Evolutionary conservation across 192 early-diverging fungal species (phyloP).

Genomic region (Gryganskiella cystojenkinii): DNA sequence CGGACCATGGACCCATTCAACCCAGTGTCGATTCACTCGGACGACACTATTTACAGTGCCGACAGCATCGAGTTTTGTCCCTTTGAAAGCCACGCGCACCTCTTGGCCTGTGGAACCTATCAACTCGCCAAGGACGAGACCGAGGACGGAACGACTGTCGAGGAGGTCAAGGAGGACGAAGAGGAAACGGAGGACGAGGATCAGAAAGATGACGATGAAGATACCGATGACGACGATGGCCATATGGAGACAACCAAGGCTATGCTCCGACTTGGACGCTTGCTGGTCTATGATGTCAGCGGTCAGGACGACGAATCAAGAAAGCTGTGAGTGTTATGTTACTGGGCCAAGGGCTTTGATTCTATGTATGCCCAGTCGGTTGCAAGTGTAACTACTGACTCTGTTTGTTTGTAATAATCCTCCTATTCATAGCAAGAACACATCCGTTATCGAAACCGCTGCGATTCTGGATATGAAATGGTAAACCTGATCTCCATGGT

Average conservation of each 20-base stretch:
- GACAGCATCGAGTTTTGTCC: conserved; percentile 82
- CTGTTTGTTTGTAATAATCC: no score
- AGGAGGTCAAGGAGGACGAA: conserved; percentile 29
- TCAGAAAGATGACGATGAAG: conserved; percentile 27
- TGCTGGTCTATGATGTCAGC: conserved; percentile 68
- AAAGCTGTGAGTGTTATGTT: conserved; percentile 36
- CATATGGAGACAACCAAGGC: conserved; percentile 14
- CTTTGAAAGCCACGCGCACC: conserved; percentile 52
- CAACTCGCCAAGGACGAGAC: conserved; percentile 62
- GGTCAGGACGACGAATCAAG: conserved; percentile 38
- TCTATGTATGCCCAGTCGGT: no score
- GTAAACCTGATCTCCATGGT: conserved; percentile 18
- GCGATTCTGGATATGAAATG: conserved; percentile 84
- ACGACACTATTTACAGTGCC: conserved; percentile 75
- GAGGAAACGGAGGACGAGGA: conserved; percentile 20
- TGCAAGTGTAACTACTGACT: no score
- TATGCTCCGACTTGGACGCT: conserved; percentile 69
- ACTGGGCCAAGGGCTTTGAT: no score
- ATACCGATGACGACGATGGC: conserved; percentile 18
- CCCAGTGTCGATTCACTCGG: conserved; percentile 57
- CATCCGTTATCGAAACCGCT: conserved; percentile 67
- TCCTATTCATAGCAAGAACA: conserved; percentile 37
- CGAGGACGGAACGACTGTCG: conserved; percentile 12
- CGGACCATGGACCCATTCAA: conserved; percentile 19
- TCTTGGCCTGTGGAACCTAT: conserved; percentile 78